Evolutionary conservation across 2,329 filamentous ascomycete genomes (phyloP), one percentile per base, ranked within the genome.

Genomic region (Fusarium sororula): DNA sequence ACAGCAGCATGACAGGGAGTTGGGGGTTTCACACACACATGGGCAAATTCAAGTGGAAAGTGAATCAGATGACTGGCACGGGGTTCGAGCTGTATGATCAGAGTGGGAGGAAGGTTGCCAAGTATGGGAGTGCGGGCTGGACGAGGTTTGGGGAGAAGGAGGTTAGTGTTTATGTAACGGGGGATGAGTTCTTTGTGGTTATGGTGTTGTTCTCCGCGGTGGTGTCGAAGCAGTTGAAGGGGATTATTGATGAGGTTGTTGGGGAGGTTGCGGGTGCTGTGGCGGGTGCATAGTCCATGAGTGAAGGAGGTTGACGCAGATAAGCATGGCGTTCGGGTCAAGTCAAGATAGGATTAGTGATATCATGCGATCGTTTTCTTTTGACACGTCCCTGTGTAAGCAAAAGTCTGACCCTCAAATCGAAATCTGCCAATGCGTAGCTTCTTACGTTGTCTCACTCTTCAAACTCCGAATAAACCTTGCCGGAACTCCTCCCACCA

Each of bases 31-130:
- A 75, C 0, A 69, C 75, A 0, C 67, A 64, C 9, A 66, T 75
- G 68, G 78, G 79, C 0, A 74, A 61, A 13, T 76, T 80, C 28
- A 78, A 79, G 45, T 79, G 79, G 78, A 79, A 79, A 44, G 56
- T 60, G 18, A 78, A 68, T 69, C 48, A 64, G 41, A 28, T 72
- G 22, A 77, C 68, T 0, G 70, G 74, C 4, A 65, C 41, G 9
- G 61, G 62, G 1, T 73, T 74, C 1, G 68, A 75, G 55, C 45
- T 80, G 22, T 38, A 70, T 38, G 77, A 79, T 59, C 28, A 44
- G 7, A 32, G 59, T 4, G 77, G 72, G 6, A 70, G 24, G 4
- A 77, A 63, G 39, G 13, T 78, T 18, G 75, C 76, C 11, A 77
- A 75, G 58, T 66, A 75, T n/a, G 72, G 77, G 10, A 74, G 66